phyloP scores from a whole-genome alignment of 257 asterid genomes.

The Anisodus tanguticus region DNA sequence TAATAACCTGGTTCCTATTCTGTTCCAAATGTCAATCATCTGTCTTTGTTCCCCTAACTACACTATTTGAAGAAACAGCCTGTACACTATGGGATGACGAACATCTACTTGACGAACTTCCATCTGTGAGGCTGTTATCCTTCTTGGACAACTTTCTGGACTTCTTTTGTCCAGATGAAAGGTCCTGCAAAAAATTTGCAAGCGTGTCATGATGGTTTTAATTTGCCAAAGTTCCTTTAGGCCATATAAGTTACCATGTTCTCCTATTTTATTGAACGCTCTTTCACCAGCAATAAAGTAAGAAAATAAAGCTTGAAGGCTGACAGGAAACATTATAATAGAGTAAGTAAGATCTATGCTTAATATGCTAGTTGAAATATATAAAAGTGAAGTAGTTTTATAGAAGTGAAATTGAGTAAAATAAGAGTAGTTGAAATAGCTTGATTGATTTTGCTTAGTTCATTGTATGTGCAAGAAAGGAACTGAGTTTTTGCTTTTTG shows the following conservation, averaged over 20 bases:
- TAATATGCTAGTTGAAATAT: neutral
- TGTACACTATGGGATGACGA: conserved; percentile 81
- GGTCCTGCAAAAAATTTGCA: conserved; percentile 59
- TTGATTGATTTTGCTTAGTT: neutral
- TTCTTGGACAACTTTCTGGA: conserved; percentile 58
- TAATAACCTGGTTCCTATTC: conserved; percentile 25
- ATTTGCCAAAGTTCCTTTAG: neutral
- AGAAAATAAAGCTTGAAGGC: neutral
- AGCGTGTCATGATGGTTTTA: conserved; percentile 23
- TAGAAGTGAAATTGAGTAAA: conserved; percentile 22
- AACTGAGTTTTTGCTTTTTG: neutral
- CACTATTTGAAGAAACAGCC: conserved; percentile 73
- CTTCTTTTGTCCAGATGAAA: conserved; percentile 62
- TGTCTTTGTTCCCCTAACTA: conserved; percentile 60
- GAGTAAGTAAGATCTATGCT: neutral
- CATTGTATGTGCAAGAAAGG: neutral
- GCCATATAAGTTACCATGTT: neutral
- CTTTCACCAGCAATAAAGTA: conserved; percentile 23
- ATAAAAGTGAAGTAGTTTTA: neutral
- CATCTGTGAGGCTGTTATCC: conserved; percentile 62
- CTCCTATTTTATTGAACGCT: neutral
- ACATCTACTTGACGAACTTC: conserved; percentile 88
- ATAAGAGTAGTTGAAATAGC: conserved; percentile 6
- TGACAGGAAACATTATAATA: neutral
- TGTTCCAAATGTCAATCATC: conserved; percentile 45